Percentiles rank a stretch among this genome's conserved stretches.
phyloP scores from a whole-genome alignment of 345 rosid genomes.

The Durio zibethinus region DNA sequence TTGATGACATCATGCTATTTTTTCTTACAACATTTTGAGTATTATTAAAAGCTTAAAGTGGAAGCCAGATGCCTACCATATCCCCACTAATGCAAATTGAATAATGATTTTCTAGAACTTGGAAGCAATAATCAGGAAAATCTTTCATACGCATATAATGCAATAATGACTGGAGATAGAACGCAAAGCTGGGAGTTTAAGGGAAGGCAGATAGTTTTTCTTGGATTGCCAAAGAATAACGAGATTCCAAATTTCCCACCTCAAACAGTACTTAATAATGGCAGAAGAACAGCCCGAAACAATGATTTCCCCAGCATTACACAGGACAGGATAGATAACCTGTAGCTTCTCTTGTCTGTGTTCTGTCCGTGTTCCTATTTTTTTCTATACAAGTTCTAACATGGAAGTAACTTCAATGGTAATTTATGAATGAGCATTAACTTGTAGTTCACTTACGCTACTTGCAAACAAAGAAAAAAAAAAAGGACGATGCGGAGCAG shows the following conservation, averaged over 20 bases:
- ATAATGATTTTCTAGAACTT: no score
- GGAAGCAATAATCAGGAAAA: background rate
- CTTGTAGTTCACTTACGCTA: slow-evolving; percentile 13
- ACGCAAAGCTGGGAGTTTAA: background rate
- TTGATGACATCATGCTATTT: no score
- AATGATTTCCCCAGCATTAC: slow-evolving; percentile 17
- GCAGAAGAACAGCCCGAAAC: background rate
- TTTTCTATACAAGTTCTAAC: slow-evolving; percentile 33
- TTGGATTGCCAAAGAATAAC: slow-evolving; percentile 23
- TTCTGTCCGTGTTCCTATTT: slow-evolving; percentile 22
- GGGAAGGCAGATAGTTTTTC: background rate
- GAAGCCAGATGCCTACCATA: no score
- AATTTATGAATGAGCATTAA: background rate
- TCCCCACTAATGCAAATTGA: no score
- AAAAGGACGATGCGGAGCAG: background rate
- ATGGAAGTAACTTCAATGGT: slow-evolving; percentile 12
- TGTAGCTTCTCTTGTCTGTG: slow-evolving; percentile 10
- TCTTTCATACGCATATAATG: background rate
- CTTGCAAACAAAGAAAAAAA: background rate
- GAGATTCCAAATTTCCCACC: slow-evolving; percentile 6
- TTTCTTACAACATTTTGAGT: no score
- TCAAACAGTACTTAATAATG: slow-evolving; percentile 5
- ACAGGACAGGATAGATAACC: slow-evolving; percentile 16
- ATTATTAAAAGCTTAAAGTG: no score
- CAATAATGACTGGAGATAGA: background rate